Conservation (phyloP, 768 basidiomycete species). For the Termitomyces sp. region DNA sequence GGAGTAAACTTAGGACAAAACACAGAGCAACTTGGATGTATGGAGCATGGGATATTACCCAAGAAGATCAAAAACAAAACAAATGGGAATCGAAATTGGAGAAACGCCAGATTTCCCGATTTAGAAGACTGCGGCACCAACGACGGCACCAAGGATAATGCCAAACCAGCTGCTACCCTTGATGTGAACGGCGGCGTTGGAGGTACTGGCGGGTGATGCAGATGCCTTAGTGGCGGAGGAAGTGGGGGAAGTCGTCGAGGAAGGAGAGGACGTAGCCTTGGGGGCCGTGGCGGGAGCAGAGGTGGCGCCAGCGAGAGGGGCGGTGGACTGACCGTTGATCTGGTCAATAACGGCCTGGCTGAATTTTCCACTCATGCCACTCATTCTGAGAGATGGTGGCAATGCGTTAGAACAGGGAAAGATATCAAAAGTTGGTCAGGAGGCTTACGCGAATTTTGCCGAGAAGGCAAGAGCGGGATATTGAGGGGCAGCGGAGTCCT, state of each 20-base stretch:
- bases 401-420: neutral
- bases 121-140: conserved; percentile 40
- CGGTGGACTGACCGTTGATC: conserved; percentile 61
- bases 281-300: conserved; percentile 25
- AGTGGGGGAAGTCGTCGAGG: conserved; percentile 21
- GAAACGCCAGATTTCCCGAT: conserved; percentile 6
- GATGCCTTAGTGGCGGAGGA: conserved; percentile 16
- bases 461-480: conserved; percentile 74
- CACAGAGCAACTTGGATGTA: too few relatives aligned
- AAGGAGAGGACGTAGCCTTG: conserved; percentile 20
- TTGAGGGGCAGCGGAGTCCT: conserved; percentile 49
- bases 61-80: neutral
- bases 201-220: conserved; percentile 15
- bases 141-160: conserved; percentile 32
- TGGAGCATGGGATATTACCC: neutral
- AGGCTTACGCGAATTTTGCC: conserved; percentile 68
- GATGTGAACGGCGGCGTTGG: conserved; percentile 25
- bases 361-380: conserved; percentile 73
- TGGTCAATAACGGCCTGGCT: conserved; percentile 50
- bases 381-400: conserved; percentile 41
- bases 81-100: neutral
- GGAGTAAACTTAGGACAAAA: neutral
- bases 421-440: neutral
- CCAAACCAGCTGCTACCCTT: conserved; percentile 33
- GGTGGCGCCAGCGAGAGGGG: conserved; percentile 47